A percentile compares a stretch with the other conserved stretches of the same genome.
phyloP scores from a whole-genome alignment of 352 stramenopile genomes.

The Globisporangium uncinulatum region DNA sequence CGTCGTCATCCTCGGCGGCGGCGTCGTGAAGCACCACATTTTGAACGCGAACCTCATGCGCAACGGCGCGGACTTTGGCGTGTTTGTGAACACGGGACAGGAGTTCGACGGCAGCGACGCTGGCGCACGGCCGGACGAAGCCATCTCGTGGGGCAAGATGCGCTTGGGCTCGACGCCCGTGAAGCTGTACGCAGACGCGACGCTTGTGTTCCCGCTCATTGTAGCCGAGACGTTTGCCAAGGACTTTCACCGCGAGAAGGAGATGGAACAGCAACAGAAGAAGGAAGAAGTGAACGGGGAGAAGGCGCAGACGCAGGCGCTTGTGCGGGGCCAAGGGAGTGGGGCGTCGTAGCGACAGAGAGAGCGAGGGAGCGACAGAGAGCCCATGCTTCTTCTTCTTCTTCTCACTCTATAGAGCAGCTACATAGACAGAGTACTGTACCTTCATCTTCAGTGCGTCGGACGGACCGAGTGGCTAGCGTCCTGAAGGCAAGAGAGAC shows the following conservation, averaged over 20 bases:
- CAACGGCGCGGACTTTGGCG: constrained; percentile 98
- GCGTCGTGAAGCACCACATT: constrained; percentile 99
- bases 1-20: constrained; percentile 98
- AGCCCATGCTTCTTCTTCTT: too few relatives aligned
- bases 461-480: background rate
- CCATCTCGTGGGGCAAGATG: constrained; percentile 99
- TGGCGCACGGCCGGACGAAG: constrained; percentile 96
- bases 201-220: constrained; percentile 98
- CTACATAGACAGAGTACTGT: too few relatives aligned
- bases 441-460: too few relatives aligned
- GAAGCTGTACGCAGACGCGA: constrained; percentile 97
- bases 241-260: constrained; percentile 62
- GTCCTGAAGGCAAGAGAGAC: background rate
- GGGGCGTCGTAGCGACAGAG: background rate
- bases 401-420: too few relatives aligned
- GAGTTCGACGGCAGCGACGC: constrained; percentile 98
- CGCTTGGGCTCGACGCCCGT: constrained; percentile 92
- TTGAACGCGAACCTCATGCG: constrained; percentile 99
- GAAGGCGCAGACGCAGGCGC: background rate
- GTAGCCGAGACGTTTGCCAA: constrained; percentile 99
- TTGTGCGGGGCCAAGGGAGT: too few relatives aligned
- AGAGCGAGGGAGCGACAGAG: too few relatives aligned
- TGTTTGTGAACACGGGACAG: constrained; percentile 99
- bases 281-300: background rate
- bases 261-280: constrained; percentile 20